Evolutionary conservation across 2,329 filamentous ascomycete species (phyloP).

Genomic region (Epichloe bromicola): DNA sequence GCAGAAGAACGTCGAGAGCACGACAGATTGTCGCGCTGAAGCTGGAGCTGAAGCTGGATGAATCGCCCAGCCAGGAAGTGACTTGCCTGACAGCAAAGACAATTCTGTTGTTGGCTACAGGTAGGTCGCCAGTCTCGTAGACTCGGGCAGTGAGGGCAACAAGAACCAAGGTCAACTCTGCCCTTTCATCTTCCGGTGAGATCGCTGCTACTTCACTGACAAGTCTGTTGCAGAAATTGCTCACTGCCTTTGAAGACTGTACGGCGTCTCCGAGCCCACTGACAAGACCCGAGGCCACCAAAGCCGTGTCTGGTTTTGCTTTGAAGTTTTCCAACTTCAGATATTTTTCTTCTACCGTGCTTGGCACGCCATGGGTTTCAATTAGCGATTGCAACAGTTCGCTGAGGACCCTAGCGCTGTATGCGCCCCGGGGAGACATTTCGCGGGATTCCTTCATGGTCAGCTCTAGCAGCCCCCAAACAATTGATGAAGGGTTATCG

Average conservation of each 20-base stretch:
- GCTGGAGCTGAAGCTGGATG: constrained; percentile 28
- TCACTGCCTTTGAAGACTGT: constrained; percentile 33
- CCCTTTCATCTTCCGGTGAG: constrained; percentile 28
- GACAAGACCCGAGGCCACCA: constrained; percentile 37
- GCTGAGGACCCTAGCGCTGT: constrained; percentile 39
- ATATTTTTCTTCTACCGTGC: constrained; percentile 34
- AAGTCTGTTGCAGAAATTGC: constrained; percentile 44
- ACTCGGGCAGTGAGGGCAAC: constrained; percentile 39
- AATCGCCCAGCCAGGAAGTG: constrained; percentile 52
- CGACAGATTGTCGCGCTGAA: constrained; percentile 41
- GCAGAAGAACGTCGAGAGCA: constrained; percentile 49
- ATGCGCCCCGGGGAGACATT: constrained; percentile 32
- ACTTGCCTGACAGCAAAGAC: constrained; percentile 76
- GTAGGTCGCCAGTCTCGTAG: constrained; percentile 39
- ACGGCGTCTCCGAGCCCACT: constrained; percentile 38
- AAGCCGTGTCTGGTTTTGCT: constrained; percentile 29
- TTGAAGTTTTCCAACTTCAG: constrained; percentile 33
- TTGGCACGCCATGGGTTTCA: constrained; percentile 32
- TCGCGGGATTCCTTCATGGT: constrained; percentile 30
- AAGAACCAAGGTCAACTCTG: constrained; percentile 36
- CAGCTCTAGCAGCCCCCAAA: constrained; percentile 29
- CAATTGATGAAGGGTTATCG: constrained; percentile 21
- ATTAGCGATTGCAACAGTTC: constrained; percentile 34
- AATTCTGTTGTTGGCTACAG: constrained; percentile 53
- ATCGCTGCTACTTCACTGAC: constrained; percentile 47